phyloP scores from a whole-genome alignment of 805 yeast genomes.

The Wickerhamomyces bisporus region DNA sequence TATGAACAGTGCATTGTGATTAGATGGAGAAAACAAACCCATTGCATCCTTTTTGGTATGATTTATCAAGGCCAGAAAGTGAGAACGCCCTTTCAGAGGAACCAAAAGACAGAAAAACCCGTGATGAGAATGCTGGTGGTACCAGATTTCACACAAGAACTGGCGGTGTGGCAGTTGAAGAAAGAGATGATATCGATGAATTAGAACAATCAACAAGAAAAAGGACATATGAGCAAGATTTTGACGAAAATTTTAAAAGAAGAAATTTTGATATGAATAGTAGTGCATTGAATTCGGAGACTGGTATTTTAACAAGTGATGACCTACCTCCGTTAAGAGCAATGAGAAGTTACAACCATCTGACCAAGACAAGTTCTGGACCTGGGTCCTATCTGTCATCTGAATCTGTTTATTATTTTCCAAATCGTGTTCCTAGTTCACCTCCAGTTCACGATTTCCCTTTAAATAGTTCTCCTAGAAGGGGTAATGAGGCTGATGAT shows the following conservation, averaged over 20 bases:
- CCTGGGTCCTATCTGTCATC: conserved; percentile 17
- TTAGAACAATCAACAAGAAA: conserved; percentile 10
- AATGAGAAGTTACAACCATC: conserved; percentile 1
- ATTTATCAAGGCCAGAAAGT: conserved; percentile 30
- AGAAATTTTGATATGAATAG: conserved; percentile 7
- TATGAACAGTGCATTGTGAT: neutral
- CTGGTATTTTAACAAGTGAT: conserved; percentile 16
- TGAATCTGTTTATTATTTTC: conserved; percentile 20
- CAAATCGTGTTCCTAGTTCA: conserved; percentile 17
- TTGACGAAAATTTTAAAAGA: conserved; percentile 10
- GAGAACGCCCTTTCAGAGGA: conserved; percentile 30
- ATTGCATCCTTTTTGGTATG: conserved; percentile 21
- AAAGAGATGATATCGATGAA: neutral
- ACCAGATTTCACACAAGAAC: conserved; percentile 36
- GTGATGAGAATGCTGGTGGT: conserved; percentile 41
- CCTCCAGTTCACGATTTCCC: conserved; percentile 14
- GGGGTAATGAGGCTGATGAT: conserved; percentile 2
- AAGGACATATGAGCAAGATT: conserved; percentile 13
- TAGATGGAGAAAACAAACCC: conserved; percentile 16
- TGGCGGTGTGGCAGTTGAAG: neutral
- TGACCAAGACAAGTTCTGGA: conserved; percentile 14
- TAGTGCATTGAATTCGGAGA: conserved; percentile 15
- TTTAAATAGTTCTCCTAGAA: conserved; percentile 16
- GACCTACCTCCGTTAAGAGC: conserved; percentile 1
- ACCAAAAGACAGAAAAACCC: conserved; percentile 34